A percentile compares a stretch with the other conserved stretches of the same genome.
Evolutionary conservation across 2,329 filamentous ascomycete species (phyloP).

Genomic region (Nigrospora osmanthi): DNA sequence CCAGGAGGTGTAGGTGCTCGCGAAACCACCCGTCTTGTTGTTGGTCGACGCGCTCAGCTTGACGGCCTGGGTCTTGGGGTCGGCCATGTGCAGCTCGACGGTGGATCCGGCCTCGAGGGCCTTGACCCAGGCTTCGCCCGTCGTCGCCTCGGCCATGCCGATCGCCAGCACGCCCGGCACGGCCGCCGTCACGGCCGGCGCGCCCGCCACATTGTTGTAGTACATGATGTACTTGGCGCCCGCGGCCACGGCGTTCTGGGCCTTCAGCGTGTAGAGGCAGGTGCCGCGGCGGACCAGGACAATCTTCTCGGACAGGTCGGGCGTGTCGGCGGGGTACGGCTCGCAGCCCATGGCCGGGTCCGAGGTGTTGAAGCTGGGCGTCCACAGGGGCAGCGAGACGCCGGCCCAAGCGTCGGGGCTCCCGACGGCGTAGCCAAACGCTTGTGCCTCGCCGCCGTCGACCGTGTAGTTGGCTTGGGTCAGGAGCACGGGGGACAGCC

Average conservation of each 20-base stretch:
- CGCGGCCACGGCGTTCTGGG: constrained; percentile 38
- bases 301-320: constrained; percentile 48
- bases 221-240: constrained; percentile 55
- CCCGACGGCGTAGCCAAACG: constrained; percentile 36
- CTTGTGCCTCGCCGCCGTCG: constrained; percentile 16
- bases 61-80: constrained; percentile 25
- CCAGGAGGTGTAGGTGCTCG: constrained; percentile 49
- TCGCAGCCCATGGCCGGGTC: constrained; percentile 42
- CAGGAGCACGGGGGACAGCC: constrained; percentile 32
- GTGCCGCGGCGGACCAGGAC: constrained; percentile 52
- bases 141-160: background rate
- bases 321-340: constrained; percentile 41
- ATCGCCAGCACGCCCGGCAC: constrained; percentile 8
- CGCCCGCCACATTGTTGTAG: constrained; percentile 46
- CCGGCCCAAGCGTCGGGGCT: constrained; percentile 31
- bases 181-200: background rate
- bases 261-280: constrained; percentile 49
- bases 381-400: constrained; percentile 41
- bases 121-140: background rate
- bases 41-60: constrained; percentile 21
- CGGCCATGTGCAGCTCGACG: constrained; percentile 34
- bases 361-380: constrained; percentile 39
- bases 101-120: background rate
- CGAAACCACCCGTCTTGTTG: constrained; percentile 37
- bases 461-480: constrained; percentile 32